These are phyloP conservation scores for Withania somnifera DNA, from an alignment of 305 asterid genomes.

Conservation along the genomic window DNA sequence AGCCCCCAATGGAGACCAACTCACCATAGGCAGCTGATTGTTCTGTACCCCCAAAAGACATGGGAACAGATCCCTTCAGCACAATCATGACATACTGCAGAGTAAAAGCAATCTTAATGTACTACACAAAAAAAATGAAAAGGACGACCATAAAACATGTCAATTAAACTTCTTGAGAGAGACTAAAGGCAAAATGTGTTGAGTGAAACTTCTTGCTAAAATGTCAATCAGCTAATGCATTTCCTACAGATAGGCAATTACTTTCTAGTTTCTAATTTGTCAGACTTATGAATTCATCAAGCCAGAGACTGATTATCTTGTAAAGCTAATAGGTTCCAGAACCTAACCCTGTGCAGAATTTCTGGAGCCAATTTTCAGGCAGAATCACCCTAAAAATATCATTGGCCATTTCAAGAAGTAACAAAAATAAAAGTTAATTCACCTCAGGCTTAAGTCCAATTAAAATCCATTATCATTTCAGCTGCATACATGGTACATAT, in stretches of 20 bases:
- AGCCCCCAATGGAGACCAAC: constrained; percentile 75
- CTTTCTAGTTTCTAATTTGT: background rate
- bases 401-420: background rate
- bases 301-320: background rate
- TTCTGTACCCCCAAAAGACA: constrained; percentile 87
- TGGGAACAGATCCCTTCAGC: constrained; percentile 87
- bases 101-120: constrained; percentile 4
- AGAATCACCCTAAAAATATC: background rate
- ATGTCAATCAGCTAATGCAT: background rate
- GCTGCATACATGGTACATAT: background rate
- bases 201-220: background rate
- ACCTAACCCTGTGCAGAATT: background rate
- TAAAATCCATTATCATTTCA: background rate
- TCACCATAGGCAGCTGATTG: constrained; percentile 84
- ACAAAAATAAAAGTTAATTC: background rate
- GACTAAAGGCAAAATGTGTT: background rate
- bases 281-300: background rate
- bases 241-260: background rate
- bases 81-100: constrained; percentile 90
- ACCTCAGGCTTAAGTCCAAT: background rate
- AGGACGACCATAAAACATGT: background rate
- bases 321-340: background rate
- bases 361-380: background rate
- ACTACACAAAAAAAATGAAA: background rate
- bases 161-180: background rate